Conservation (phyloP, 106 monocot species). For the Gastrodia elata region DNA sequence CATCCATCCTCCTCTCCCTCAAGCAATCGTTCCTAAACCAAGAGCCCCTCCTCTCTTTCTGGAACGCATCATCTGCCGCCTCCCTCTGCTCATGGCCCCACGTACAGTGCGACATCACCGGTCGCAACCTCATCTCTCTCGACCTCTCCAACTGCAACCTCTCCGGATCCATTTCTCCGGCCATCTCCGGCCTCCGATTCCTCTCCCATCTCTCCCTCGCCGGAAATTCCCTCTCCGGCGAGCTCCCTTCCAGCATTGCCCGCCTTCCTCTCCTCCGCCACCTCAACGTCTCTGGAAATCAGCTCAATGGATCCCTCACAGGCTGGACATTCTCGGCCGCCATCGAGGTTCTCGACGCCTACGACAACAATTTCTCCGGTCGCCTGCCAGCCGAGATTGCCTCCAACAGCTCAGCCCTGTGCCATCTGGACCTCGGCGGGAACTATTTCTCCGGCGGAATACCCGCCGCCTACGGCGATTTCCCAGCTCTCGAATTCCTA, state of each 20-base stretch:
- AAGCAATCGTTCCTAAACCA: constrained; percentile 39
- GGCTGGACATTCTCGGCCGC: constrained; percentile 27
- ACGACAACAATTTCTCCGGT: constrained; percentile 72
- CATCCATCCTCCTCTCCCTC: constrained; percentile 41
- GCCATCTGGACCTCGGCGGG: constrained; percentile 70
- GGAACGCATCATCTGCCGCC: constrained; percentile 26
- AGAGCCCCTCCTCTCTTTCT: constrained; percentile 21
- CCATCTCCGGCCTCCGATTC: constrained; percentile 18
- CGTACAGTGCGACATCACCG: constrained; percentile 31
- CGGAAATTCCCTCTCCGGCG: constrained; percentile 39
- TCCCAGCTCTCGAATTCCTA: constrained; percentile 32
- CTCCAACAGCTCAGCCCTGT: constrained; percentile 29
- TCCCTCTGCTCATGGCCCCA: constrained; percentile 60
- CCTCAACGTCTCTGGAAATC: constrained; percentile 63
- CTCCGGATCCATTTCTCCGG: constrained; percentile 37
- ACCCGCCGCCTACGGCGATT: constrained; percentile 40
- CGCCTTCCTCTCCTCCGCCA: constrained; percentile 18
- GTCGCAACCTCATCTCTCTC: constrained; percentile 23
- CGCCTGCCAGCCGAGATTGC: constrained; percentile 38
- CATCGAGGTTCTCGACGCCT: constrained; percentile 61
- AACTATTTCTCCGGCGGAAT: constrained; percentile 78
- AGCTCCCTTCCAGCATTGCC: constrained; percentile 7
- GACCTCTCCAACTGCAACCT: constrained; percentile 65
- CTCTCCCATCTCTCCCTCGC: constrained; percentile 28
- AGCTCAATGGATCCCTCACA: constrained; percentile 44